phyloP scores from a whole-genome alignment of 78 protist genomes.

The Monosiga brevicollis region DNA sequence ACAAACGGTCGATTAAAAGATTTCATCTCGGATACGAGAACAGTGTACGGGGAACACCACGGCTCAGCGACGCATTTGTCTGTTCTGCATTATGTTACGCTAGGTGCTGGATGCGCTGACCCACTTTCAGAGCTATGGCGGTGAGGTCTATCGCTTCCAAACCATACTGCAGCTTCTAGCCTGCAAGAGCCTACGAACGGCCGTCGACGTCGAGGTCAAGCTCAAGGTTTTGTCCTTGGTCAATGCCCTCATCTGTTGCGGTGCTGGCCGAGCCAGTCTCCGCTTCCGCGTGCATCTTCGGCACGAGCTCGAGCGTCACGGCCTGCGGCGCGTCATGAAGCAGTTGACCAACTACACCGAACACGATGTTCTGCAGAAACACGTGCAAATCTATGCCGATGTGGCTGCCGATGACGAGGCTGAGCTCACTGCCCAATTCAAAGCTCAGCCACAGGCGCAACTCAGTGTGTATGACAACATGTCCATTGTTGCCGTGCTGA shows the following conservation, averaged over 20 bases:
- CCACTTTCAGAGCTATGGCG: neutral
- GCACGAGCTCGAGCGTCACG: neutral
- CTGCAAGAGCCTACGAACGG: neutral
- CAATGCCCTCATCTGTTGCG: neutral
- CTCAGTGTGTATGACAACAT: no score
- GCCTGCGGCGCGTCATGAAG: neutral
- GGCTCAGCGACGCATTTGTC: no score
- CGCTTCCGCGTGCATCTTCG: neutral
- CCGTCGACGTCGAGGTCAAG: neutral
- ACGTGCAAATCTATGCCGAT: neutral
- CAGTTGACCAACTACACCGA: neutral
- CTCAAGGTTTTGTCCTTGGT: neutral
- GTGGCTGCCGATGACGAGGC: neutral
- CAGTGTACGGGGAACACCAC: no score
- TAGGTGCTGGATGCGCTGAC: neutral
- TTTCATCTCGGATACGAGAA: no score
- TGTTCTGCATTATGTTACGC: no score
- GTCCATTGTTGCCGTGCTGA: no score
- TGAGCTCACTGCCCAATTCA: no score
- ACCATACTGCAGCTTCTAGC: neutral
- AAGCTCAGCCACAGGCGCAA: no score
- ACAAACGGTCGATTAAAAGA: no score
- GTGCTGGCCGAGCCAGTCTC: neutral
- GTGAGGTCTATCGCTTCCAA: neutral
- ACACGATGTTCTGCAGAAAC: neutral